Conservation (phyloP, 306 rosid species). For the Cyclanthera cordifolia region DNA sequence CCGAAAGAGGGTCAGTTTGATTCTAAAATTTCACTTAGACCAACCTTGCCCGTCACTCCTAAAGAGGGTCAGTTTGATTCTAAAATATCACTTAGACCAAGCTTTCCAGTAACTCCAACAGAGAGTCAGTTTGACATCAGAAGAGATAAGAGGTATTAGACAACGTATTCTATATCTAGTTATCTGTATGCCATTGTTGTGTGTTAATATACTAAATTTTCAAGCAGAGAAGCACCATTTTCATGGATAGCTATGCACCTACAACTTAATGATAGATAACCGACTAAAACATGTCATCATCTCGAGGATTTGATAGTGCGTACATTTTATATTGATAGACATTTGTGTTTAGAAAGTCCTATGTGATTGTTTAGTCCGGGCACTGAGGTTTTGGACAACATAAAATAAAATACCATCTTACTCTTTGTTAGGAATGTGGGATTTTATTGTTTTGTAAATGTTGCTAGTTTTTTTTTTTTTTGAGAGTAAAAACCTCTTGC, state of each 20-base stretch:
- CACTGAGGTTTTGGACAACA: not conserved
- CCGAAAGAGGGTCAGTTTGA: constrained; percentile 32
- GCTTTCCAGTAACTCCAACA: constrained; percentile 22
- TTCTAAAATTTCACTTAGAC: constrained; percentile 34
- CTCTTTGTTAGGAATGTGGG: not conserved
- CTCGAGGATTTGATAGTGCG: not conserved
- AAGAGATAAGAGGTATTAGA: constrained; percentile 55
- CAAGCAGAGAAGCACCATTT: not conserved
- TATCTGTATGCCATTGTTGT: not conserved
- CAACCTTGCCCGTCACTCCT: constrained; percentile 25
- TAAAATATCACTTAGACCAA: constrained; percentile 41
- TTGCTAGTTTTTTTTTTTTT: not conserved
- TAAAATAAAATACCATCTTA: not conserved
- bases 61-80: constrained; percentile 27
- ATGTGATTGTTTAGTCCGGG: not conserved
- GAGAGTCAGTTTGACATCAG: constrained; percentile 29
- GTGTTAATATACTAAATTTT: not conserved
- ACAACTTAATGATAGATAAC: not conserved
- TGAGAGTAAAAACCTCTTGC: not conserved
- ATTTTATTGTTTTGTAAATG: not conserved
- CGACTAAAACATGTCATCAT: not conserved
- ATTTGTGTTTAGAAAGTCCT: not conserved
- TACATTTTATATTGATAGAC: not conserved
- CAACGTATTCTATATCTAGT: not conserved
- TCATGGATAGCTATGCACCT: not conserved